Evolutionary conservation across 129 eudicot species (phyloP), one percentile per base, ranked within the genome.

Genomic region (Solidago caesia): DNA sequence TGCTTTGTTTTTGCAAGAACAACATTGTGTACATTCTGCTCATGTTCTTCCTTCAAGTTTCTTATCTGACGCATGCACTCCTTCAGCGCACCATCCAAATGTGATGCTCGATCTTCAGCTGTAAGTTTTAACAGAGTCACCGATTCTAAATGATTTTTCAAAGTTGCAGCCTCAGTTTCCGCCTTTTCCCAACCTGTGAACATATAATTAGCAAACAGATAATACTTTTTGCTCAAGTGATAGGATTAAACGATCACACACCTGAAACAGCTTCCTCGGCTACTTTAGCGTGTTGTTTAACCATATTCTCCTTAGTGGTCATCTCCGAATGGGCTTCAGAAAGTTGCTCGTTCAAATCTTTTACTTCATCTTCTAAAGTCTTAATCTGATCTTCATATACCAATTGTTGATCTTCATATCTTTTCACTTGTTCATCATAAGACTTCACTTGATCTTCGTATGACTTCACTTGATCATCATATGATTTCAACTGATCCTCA

Each of bases 221-320:
- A 15, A 21, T 45, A 66, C 7, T 44, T 62, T 60, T 26, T 5
- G 48, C 45, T 63, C 29, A 11, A 49, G 13, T 49, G 41, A 51
- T 10, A 15, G 70, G 16, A 73, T 14, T 29, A 25, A 44, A 73
- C 26, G 27, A 64, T 21, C 41, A 65, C 72, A 70, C 62, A 95
- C 99, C 99, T 77, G 97, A 95, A 47, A 95, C 97, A 44, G 99
- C 99, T 67, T 95, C 99, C 81, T 95, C 99, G 44, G 99, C 99
- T 55, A 95, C 99, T 82, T 95, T 95, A 6, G 89, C 89, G 51
- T 95, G 99, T 71, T 95, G 99, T 76, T 95, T 95, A 59, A 91
- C 99, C 64, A 85, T 70, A 83, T 76, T 89, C 73, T 91, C 99
- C 78, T 95, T 89, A 21, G 89, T 84, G 12, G 85, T 87, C 79